Percentiles rank a stretch among this genome's conserved stretches.
These are phyloP conservation scores for Naganishia randhawae DNA, from an alignment of 768 basidiomycete species.

Conservation along the genomic window DNA sequence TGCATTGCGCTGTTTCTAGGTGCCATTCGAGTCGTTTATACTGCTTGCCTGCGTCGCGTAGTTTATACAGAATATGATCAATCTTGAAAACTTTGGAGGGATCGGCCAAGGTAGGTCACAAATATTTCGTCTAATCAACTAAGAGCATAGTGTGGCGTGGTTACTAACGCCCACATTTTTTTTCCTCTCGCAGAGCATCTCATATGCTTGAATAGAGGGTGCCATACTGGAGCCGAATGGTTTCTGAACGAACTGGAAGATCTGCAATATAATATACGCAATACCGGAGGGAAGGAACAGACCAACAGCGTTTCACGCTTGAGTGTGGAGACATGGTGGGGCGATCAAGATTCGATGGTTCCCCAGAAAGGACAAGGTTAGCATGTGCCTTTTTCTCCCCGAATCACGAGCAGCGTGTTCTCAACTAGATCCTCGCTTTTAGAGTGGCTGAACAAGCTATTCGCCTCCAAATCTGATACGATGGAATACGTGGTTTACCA, in stretches of 20 bases:
- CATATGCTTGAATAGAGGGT: slow-evolving; percentile 41
- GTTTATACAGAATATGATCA: slow-evolving; percentile 11
- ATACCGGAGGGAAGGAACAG: background rate
- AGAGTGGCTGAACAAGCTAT: slow-evolving; percentile 35
- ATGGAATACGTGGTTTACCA: slow-evolving; percentile 37
- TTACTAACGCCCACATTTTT: background rate
- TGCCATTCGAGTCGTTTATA: background rate
- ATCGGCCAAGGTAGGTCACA: slow-evolving; percentile 38
- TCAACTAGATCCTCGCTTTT: background rate
- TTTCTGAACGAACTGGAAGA: slow-evolving; percentile 30
- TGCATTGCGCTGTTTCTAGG: background rate
- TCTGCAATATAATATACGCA: slow-evolving; percentile 28
- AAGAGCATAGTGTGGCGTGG: background rate
- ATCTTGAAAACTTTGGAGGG: slow-evolving; percentile 36
- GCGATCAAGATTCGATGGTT: slow-evolving; percentile 43
- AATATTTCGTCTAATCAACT: background rate
- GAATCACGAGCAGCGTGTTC: background rate
- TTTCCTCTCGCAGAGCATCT: slow-evolving; percentile 37
- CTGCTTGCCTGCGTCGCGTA: background rate
- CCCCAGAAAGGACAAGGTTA: slow-evolving; percentile 39
- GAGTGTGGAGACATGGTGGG: slow-evolving; percentile 42
- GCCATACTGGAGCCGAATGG: slow-evolving; percentile 43
- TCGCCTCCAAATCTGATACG: slow-evolving; percentile 26
- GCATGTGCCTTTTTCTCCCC: slow-evolving; percentile 13
- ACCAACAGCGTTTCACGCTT: slow-evolving; percentile 16